Evolutionary conservation across 2,329 filamentous ascomycete species (phyloP), one percentile per base, ranked within the genome.

Genomic region (Corynespora cassiicola): DNA sequence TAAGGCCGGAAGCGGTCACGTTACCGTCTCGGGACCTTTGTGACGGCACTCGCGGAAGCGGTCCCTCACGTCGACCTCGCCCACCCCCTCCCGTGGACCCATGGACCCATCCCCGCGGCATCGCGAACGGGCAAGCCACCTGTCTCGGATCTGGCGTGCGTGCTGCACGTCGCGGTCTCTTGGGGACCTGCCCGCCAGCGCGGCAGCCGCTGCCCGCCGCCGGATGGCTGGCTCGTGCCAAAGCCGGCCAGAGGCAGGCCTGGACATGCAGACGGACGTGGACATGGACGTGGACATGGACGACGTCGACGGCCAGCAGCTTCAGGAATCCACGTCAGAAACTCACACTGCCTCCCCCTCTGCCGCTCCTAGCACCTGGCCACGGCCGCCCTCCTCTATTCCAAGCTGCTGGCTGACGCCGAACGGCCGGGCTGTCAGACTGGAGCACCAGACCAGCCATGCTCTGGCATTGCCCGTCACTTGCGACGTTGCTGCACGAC

Each of bases 401-500:
- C 50, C 58, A 50, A 43, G 42, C 50, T 33, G 40, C 45, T 62
- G 57, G 60, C 62, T 61, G 45, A 54, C 42, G 33, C 45, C 42
- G 42, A 45, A 37, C 21, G 42, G 42, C 38, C 46, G 45, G 38
- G 38, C 42, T 50, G 52, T 61, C 52, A 62, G 52, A 64, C 55
- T 41, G 47, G 29, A 37, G 28, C 39, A 45, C 32, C 27, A 50
- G 45, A 46, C 39, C n/a, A n/a, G n/a, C n/a, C n/a, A n/a, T n/a
- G 39, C 43, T 45, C 45, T 42, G 38, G 45, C 44, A 56, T 54
- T 42, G 46, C n/a, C n/a, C 41, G 36, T 36, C 39, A 35, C 46
- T 39, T 30, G 33, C 20, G 43, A 36, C 40, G 37, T 41, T 43
- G 38, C 42, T 43, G 46, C 50, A 55, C 45, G 44, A 51, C 47